A percentile compares a stretch with the other conserved stretches of the same genome.
Evolutionary conservation across 2,329 filamentous ascomycete genomes (phyloP).

Genomic region (Trichophyton schoenleinii): DNA sequence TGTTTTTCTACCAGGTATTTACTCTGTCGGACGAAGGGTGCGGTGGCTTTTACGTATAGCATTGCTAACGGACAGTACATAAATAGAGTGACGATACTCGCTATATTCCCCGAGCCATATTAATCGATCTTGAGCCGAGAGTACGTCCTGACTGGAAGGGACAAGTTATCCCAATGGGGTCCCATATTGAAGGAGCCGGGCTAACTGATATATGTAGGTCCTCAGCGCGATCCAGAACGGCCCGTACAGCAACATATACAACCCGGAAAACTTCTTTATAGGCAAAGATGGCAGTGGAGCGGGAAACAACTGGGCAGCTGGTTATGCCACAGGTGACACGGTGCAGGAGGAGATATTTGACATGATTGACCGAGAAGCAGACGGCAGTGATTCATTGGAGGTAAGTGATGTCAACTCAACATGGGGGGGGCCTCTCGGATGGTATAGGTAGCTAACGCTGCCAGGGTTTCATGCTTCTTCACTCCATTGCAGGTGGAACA

Average conservation of each 20-base stretch:
- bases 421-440: background rate
- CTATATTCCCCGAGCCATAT: slow-evolving; percentile 91
- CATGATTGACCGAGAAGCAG: slow-evolving; percentile 97
- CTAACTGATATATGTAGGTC: slow-evolving; percentile 39
- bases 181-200: background rate
- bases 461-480: slow-evolving; percentile 92
- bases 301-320: slow-evolving; percentile 96
- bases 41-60: background rate
- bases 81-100: slow-evolving; percentile 83
- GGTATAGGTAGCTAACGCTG: background rate
- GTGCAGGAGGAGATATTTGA: slow-evolving; percentile 97
- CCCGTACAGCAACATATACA: slow-evolving; percentile 97
- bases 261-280: slow-evolving; percentile 97
- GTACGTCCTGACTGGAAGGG: slow-evolving; percentile 34
- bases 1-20: slow-evolving; percentile 79
- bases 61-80: slow-evolving; percentile 1
- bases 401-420: slow-evolving; percentile 29
- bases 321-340: slow-evolving; percentile 80
- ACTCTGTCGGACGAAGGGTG: background rate
- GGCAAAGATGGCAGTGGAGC: slow-evolving; percentile 88
- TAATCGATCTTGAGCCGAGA: slow-evolving; percentile 87
- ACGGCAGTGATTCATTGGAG: slow-evolving; percentile 94
- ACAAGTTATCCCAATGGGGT: background rate
- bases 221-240: slow-evolving; percentile 87
- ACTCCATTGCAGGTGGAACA: slow-evolving; percentile 94